Percentiles rank a stretch among this genome's conserved stretches.
phyloP scores from a whole-genome alignment of 2,329 filamentous ascomycete genomes.

The Cercospora beticola region DNA sequence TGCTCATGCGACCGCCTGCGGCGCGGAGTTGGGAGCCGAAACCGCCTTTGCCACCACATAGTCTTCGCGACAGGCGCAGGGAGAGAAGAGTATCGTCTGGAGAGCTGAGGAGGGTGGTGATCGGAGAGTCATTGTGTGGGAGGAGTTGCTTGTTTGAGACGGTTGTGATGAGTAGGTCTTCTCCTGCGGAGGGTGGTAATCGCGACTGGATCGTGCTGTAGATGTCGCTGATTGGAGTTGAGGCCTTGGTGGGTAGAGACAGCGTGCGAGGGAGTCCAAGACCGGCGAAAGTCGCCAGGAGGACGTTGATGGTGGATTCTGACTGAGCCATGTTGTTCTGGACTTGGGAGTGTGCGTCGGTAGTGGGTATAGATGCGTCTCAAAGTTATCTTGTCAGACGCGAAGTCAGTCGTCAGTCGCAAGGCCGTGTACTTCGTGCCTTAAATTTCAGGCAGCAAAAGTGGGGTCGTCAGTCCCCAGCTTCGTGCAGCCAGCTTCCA shows the following conservation, averaged over 20 bases:
- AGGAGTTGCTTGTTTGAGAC: constrained; percentile 71
- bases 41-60: constrained; percentile 93
- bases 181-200: constrained; percentile 55
- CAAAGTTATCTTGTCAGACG: background rate
- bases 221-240: constrained; percentile 62
- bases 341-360: background rate
- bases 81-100: constrained; percentile 66
- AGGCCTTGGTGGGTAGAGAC: constrained; percentile 67
- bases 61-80: constrained; percentile 72
- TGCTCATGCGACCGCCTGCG: constrained; percentile 96
- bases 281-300: constrained; percentile 81
- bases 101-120: constrained; percentile 62
- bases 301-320: constrained; percentile 64
- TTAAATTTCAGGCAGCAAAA: background rate
- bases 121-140: constrained; percentile 51
- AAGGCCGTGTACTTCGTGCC: background rate
- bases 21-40: constrained; percentile 97
- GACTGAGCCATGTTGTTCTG: constrained; percentile 5
- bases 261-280: constrained; percentile 80
- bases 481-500: background rate
- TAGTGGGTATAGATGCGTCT: background rate
- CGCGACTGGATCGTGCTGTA: constrained; percentile 64
- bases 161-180: constrained; percentile 76
- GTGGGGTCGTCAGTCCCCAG: background rate
- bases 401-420: constrained; percentile 2